Evolutionary conservation across 768 basidiomycete genomes (phyloP), one percentile per base, ranked within the genome.

Genomic region (Neoboletus magnificus): DNA sequence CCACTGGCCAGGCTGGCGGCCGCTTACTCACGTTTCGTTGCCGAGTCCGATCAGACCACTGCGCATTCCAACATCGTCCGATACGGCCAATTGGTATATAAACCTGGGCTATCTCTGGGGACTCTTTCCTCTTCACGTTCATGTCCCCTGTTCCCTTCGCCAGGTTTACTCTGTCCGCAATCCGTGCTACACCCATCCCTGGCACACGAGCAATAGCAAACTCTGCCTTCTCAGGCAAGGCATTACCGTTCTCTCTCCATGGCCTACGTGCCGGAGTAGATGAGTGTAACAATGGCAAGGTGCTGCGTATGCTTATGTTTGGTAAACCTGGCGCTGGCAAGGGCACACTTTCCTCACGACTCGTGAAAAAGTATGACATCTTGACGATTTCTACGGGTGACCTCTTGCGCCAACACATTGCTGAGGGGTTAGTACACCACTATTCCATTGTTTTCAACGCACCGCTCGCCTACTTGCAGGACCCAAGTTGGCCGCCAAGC

Each of bases 301-400:
- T 66, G 33, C 61, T 81, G 47, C 72, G 81, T 12, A 81, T 82
- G 79, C 66, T 82, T 56, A 76, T 82, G 73, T 82, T 83, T 62
- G 81, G 81, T 9, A 83, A 83, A 66, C 81, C 79, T 2, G 88
- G 88, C 27, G 82, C 87, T 45, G 89, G 89, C 54, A 91, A 96
- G 75, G 93, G 93, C 33, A 96, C 93, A 0, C 78, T 94, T 40
- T 80, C 88, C 2, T 77, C 81, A 16, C 80, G 87, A 41, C 80
- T 96, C 29, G 83, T 90, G 54, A 80, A 84, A 59, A 89, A 91
- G 69, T 93, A 91, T 67, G 85, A 91, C 65, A 82, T 95, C 50
- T 62, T 86, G 41, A 80, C 85, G 9, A 72, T 95, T 47, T 92
- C 89, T 9, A 89, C 89, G 2, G 93, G 93, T 10, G 93, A 97